Base-by-base conservation (phyloP, 768 basidiomycete genomes). In the Lactifluus volemus region DNA sequence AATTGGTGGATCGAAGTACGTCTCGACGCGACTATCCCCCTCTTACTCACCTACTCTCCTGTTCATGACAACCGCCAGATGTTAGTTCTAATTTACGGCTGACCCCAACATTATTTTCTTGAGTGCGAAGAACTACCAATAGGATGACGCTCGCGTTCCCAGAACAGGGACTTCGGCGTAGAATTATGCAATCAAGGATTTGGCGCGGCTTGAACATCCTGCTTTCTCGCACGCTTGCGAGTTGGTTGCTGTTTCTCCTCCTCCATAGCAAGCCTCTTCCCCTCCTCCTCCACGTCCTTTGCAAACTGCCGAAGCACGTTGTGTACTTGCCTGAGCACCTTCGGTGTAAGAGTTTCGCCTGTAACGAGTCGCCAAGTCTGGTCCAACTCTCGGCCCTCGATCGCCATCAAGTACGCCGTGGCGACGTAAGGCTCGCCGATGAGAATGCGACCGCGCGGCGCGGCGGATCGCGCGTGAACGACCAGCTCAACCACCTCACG, bases 341-440 rank as follows among this genome's bases (percentile, higher is more conserved):
- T 2, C 6, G 21, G 29, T 39, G 42, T 10, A 4, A 61, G 49
- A 6, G 15, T 10, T 42, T 55, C 54, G 14, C 60, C 60, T 21
- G 60, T 51, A 8, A 60, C 53, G 48, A 60, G 53, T 0, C 60
- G 39, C 60, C 53, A 60, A 15, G 60, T 45, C 2, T 32, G 21
- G 6, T 19, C 10, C 49, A 60, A 32, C 5, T 55, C 60, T 3
- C 49, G 48, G 8, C 25, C 36, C 41, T 60, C 60, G 4, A 55
- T 51, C 4, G 53, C 49, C 49, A 55, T 55, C 25, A 61, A 9
- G 10, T 60, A 55, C 30, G 60, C 60, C 5, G 39, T 34, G 11
- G 53, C 59, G n/a, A 60, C 59, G 39, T 17, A 61, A 34, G 60
- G 60, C 34, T 61, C 60, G 12, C 54, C 54, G 15, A 55, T 29